Percentiles rank a stretch among this genome's conserved stretches.
Evolutionary conservation across 2,329 filamentous ascomycete genomes (phyloP).

Genomic region (Trichophyton simii): DNA sequence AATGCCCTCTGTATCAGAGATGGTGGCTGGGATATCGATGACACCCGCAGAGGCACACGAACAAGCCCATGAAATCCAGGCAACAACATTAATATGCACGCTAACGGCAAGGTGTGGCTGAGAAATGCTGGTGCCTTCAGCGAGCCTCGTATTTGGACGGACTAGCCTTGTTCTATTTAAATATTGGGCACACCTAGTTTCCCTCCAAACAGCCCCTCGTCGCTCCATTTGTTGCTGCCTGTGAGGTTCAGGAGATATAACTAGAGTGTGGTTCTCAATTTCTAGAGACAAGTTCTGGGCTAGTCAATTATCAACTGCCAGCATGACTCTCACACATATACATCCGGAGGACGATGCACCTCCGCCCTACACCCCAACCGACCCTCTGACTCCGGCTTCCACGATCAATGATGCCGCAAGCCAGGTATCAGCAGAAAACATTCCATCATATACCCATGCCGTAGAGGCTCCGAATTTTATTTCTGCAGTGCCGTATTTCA

Average conservation of each 20-base stretch:
- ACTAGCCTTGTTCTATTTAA: not conserved
- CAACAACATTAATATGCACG: not conserved
- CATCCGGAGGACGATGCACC: conserved; percentile 24
- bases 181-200: not conserved
- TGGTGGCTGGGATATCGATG: not conserved
- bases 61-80: not conserved
- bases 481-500: conserved; percentile 30
- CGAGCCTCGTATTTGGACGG: not conserved
- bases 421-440: conserved; percentile 4
- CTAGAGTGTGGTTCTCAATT: not conserved
- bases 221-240: not conserved
- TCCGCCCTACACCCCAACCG: conserved; percentile 31
- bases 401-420: conserved; percentile 11
- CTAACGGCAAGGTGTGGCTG: not conserved
- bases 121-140: not conserved
- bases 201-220: not conserved
- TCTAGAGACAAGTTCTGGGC: too few species aligned
- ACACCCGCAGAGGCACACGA: not conserved
- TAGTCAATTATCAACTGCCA: not conserved
- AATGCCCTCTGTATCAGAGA: not conserved
- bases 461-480: conserved; percentile 10
- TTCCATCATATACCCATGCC: conserved; percentile 15
- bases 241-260: not conserved
- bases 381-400: conserved; percentile 22
- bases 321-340: conserved; percentile 5